phyloP scores from a whole-genome alignment of 306 rosid species.

The Quercus ilex region DNA sequence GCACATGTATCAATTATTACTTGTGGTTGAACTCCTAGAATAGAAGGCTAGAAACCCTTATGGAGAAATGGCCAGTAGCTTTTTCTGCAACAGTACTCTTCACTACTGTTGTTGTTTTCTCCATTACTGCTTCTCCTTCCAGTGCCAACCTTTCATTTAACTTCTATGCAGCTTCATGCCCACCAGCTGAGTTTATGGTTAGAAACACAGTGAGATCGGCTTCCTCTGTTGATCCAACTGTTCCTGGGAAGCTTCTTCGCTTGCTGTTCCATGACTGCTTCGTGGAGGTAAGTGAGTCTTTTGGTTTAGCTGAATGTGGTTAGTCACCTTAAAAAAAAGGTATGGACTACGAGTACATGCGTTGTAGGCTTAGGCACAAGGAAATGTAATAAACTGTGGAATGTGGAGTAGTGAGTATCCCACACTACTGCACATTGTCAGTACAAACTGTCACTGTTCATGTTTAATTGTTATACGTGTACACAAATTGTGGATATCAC shows the following conservation, averaged over 20 bases:
- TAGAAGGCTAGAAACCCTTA: conserved; percentile 15
- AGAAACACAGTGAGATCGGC: conserved; percentile 60
- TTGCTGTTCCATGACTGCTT: conserved; percentile 91
- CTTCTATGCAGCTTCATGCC: conserved; percentile 75
- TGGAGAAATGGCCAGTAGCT: conserved; percentile 42
- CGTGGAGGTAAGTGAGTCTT: conserved; percentile 61
- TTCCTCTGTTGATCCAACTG: conserved; percentile 60
- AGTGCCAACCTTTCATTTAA: conserved; percentile 52
- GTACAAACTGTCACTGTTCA: too few species aligned
- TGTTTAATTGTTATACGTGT: too few species aligned
- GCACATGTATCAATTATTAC: background rate
- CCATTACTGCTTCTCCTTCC: conserved; percentile 23
- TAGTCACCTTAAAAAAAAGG: too few species aligned
- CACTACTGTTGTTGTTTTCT: conserved; percentile 24
- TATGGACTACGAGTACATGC: too few species aligned
- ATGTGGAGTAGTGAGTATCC: too few species aligned
- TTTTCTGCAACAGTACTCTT: conserved; percentile 12
- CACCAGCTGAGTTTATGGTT: conserved; percentile 65
- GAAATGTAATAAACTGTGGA: too few species aligned
- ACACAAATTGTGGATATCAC: too few species aligned
- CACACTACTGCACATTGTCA: too few species aligned
- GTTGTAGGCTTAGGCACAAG: too few species aligned
- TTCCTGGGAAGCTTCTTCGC: conserved; percentile 94
- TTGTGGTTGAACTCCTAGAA: background rate
- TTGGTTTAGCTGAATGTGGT: background rate